Evolutionary conservation across 2,329 filamentous ascomycete species (phyloP).

Genomic region (Beauveria medogensis): DNA sequence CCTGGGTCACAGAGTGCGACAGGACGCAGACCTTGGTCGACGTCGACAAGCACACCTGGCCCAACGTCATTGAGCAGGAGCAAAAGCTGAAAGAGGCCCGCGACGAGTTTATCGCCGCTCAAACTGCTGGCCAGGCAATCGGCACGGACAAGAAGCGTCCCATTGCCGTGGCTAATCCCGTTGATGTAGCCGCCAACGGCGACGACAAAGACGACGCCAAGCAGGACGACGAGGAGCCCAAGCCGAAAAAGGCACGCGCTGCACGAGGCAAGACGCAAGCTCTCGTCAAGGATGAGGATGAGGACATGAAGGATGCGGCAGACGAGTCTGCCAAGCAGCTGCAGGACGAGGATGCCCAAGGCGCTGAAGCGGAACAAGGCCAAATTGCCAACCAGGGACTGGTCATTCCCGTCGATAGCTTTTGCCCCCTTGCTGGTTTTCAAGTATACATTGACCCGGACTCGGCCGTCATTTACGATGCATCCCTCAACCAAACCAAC

Average conservation of each 20-base stretch:
- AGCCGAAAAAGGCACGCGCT: conserved; percentile 30
- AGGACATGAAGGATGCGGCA: conserved; percentile 19
- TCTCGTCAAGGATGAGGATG: conserved; percentile 14
- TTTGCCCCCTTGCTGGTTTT: conserved; percentile 27
- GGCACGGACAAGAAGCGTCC: conserved; percentile 21
- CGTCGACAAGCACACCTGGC: conserved; percentile 21
- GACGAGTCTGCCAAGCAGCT: conserved; percentile 27
- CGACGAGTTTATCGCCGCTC: conserved; percentile 18
- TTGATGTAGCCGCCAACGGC: conserved; percentile 24
- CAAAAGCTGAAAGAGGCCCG: conserved; percentile 17
- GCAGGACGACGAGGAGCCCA: conserved; percentile 31
- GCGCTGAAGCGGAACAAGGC: conserved; percentile 29
- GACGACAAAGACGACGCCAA: conserved; percentile 28
- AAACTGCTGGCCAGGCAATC: conserved; percentile 13
- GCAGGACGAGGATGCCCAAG: conserved; percentile 20
- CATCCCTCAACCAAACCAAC: conserved; percentile 72
- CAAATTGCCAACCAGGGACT: conserved; percentile 39
- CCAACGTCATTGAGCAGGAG: conserved; percentile 16
- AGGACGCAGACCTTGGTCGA: conserved; percentile 18
- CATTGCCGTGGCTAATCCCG: conserved; percentile 15
- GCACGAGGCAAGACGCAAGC: conserved; percentile 16
- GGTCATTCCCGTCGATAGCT: conserved; percentile 44
- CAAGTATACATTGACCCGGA: conserved; percentile 58
- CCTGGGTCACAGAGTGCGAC: conserved; percentile 56
- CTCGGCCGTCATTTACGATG: conserved; percentile 63